Base-by-base conservation (phyloP, 495 filamentous ascomycete genomes). In the Xeromyces bisporus region DNA sequence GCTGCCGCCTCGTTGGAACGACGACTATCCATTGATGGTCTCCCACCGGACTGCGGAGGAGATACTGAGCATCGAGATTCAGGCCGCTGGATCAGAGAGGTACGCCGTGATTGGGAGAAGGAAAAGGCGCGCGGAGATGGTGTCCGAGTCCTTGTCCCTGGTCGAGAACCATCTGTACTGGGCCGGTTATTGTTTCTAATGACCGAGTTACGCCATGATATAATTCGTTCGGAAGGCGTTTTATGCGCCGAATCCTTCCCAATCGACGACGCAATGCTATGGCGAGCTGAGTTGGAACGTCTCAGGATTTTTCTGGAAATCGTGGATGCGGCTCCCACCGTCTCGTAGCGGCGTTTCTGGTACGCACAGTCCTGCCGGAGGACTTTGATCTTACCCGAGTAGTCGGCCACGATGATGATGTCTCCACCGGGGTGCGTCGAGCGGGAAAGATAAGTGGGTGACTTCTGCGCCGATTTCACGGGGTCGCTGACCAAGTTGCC, bases 321-420 rank as follows among this genome's bases (percentile, higher is more conserved):
- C 0, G 73, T 75, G 13, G 76, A 81, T n/a, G 69, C 64, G 0
- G 72, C 72, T 24, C 67, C 54, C 57, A 56, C 62, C 32, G 46
- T 52, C 12, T 66, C 62, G 36, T 44, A 60, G 3, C 60, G 60
- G 14, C 72, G 66, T 42, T 74, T 75, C 13, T 66, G 48, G 34
- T 62, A 68, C 1, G 89, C 89, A 43, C 87, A 96, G 53, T 93
- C 86, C 51, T 93, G 86, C 4, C 89, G 73, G 45, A 93, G 92
- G 3, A 94, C 74, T 49, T 93, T 93, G 51, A 99, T 91, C 24
- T 70, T 67, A 31, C 89, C 89, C 6, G 69, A 68, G 41, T 82
- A 84, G 45, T 93, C 86, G 9, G 89, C 83, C 0, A 85, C 85
- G 34, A 96, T 71, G 34, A 99, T 76, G 41, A 99, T 93, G 43